A percentile compares a stretch with the other conserved stretches of the same genome.
These are phyloP conservation scores for Lizonia empirigonia DNA, from an alignment of 2,329 filamentous ascomycete species.

Conservation along the genomic window DNA sequence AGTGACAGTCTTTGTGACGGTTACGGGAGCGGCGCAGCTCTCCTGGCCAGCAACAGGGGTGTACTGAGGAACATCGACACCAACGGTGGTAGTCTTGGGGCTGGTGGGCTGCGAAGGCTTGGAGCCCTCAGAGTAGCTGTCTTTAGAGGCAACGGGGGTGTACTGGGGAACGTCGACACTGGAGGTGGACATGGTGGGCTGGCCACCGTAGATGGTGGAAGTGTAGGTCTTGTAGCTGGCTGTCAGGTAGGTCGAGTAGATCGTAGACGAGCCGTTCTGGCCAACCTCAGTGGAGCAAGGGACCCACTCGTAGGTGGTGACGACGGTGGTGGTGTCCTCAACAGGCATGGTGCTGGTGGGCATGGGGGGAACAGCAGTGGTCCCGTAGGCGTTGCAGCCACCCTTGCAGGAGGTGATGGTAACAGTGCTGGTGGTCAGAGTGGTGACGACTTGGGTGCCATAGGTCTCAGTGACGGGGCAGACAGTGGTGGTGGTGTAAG, in stretches of 20 bases:
- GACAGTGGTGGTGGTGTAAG: slow-evolving; percentile 29
- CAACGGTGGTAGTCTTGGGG: slow-evolving; percentile 24
- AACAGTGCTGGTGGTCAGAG: slow-evolving; percentile 45
- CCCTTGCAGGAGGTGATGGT: slow-evolving; percentile 48
- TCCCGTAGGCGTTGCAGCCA: slow-evolving; percentile 36
- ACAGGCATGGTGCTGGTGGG: slow-evolving; percentile 15
- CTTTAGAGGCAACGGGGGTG: slow-evolving; percentile 12
- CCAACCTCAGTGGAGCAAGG: slow-evolving; percentile 47
- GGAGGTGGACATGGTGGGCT: slow-evolving; percentile 21
- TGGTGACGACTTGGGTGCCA: slow-evolving; percentile 26
- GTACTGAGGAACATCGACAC: slow-evolving; percentile 13
- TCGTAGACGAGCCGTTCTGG: slow-evolving; percentile 33
- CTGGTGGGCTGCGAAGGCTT: slow-evolving; percentile 30
- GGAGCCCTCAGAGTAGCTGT: not conserved
- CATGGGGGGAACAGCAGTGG: slow-evolving; percentile 7
- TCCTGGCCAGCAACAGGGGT: slow-evolving; percentile 13
- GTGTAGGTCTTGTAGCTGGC: slow-evolving; percentile 40
- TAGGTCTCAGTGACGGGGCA: slow-evolving; percentile 27
- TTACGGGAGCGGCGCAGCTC: slow-evolving; percentile 36
- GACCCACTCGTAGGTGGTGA: slow-evolving; percentile 45
- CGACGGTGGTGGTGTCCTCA: slow-evolving; percentile 34
- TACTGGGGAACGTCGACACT: slow-evolving; percentile 1
- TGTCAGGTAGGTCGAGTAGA: slow-evolving; percentile 51
- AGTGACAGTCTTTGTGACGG: slow-evolving; percentile 30
- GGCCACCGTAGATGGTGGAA: slow-evolving; percentile 34